phyloP scores from a whole-genome alignment of 768 basidiomycete species.

The Phanerodontia chrysosporium region DNA sequence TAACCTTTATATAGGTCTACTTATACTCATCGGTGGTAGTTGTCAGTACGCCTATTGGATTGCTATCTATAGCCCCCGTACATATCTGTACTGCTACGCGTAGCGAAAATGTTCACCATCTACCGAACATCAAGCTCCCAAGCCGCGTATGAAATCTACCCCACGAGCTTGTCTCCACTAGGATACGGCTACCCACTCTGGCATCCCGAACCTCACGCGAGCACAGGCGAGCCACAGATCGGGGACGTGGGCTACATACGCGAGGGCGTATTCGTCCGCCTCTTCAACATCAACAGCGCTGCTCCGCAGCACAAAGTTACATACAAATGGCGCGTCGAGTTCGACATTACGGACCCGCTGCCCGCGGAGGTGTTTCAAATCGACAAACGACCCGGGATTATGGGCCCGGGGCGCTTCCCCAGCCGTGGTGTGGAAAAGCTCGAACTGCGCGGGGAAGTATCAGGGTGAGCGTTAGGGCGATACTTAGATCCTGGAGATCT shows the following conservation, averaged over 20 bases:
- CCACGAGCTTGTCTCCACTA: not conserved
- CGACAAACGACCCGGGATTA: not conserved
- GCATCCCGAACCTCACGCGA: not conserved
- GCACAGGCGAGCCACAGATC: not conserved
- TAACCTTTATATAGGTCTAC: no score
- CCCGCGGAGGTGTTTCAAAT: not conserved
- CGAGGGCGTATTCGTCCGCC: slow-evolving; percentile 6
- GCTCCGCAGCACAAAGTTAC: not conserved
- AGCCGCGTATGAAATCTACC: not conserved
- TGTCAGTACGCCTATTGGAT: no score
- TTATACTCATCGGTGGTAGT: no score
- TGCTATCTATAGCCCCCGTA: no score
- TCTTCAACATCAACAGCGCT: slow-evolving; percentile 6
- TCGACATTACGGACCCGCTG: not conserved
- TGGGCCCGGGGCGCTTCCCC: not conserved
- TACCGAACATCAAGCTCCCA: not conserved
- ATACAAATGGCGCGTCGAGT: not conserved
- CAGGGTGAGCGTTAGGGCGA: not conserved
- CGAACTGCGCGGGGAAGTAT: not conserved
- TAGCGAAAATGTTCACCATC: not conserved
- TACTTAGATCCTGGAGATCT: no score
- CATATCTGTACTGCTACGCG: no score
- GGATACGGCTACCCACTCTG: not conserved
- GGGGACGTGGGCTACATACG: slow-evolving; percentile 5
- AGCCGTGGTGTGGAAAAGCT: not conserved